phyloP scores from a whole-genome alignment of 495 filamentous ascomycete genomes.

The Xylaria palmicola region DNA sequence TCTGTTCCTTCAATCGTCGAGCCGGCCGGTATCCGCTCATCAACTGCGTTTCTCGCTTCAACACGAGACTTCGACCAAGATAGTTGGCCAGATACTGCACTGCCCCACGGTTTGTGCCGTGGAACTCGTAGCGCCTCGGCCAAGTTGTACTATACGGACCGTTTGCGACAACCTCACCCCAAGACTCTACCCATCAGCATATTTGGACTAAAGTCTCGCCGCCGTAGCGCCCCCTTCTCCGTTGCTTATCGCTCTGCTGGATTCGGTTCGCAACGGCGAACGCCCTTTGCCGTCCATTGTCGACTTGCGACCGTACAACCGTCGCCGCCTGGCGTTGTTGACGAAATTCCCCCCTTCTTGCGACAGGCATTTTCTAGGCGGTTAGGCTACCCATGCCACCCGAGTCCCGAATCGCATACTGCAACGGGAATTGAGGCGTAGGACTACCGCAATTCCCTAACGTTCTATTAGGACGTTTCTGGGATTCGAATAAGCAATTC shows the following conservation, averaged over 20 bases:
- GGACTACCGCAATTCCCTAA: no score
- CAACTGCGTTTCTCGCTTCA: not conserved
- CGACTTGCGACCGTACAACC: not conserved
- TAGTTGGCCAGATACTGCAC: not conserved
- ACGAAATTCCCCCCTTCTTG: not conserved
- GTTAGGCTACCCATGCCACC: not conserved
- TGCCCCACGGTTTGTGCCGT: not conserved
- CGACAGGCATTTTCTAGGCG: not conserved
- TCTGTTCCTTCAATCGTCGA: not conserved
- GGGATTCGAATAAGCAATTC: slow-evolving; percentile 2
- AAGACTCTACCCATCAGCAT: not conserved
- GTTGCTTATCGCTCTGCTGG: not conserved
- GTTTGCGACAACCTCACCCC: not conserved
- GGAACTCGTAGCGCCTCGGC: not conserved
- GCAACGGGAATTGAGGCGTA: not conserved
- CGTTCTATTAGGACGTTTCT: no score
- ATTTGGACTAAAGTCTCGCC: no score
- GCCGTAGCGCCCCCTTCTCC: not conserved
- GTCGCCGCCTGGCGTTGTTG: not conserved
- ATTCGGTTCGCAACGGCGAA: not conserved
- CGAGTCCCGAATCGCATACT: not conserved
- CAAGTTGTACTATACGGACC: not conserved
- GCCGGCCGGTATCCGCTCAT: not conserved
- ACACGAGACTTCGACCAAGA: not conserved
- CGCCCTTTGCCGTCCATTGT: not conserved